Percentiles rank a stretch among this genome's conserved stretches.
phyloP scores from a whole-genome alignment of 192 early-diverging fungal genomes.

The Coemansia biformis region DNA sequence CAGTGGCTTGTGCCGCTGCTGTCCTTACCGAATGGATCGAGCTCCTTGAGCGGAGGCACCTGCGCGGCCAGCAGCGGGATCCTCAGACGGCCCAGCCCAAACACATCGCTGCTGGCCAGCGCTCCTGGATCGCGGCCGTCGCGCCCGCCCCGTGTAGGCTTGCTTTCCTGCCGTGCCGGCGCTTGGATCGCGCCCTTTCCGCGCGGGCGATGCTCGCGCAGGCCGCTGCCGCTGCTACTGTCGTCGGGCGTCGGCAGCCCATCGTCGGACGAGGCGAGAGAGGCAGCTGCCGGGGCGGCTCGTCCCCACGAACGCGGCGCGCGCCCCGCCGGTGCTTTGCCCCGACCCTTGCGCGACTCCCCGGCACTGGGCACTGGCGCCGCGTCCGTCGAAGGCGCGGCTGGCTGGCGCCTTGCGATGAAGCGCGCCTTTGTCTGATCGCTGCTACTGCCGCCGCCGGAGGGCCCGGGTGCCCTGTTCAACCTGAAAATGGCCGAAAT shows the following conservation, averaged over 20 bases:
- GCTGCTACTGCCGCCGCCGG: not conserved
- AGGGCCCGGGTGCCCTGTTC: constrained; percentile 12
- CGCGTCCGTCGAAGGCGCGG: no score
- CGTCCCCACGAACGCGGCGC: not conserved
- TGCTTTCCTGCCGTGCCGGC: not conserved
- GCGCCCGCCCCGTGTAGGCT: not conserved
- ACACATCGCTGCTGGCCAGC: constrained; percentile 7
- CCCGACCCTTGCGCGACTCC: not conserved
- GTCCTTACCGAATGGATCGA: constrained; percentile 48
- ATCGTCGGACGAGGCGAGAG: constrained; percentile 10
- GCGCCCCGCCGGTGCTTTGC: not conserved
- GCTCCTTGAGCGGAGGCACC: constrained; percentile 15
- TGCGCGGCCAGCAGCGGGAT: constrained; percentile 26
- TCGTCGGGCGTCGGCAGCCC: constrained; percentile 27
- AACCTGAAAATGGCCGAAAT: constrained; percentile 49
- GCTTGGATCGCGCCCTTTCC: not conserved
- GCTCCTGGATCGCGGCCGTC: not conserved
- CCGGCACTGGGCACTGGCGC: not conserved
- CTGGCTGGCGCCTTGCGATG: constrained; percentile 19
- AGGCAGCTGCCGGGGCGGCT: not conserved
- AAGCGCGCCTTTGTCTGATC: constrained; percentile 12
- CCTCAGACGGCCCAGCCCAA: constrained; percentile 22
- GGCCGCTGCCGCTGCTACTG: constrained; percentile 2
- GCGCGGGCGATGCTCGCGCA: no score
- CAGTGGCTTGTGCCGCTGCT: constrained; percentile 3